A percentile compares a stretch with the other conserved stretches of the same genome.
These are phyloP conservation scores for Clohesyomyces aquaticus DNA, from an alignment of 495 filamentous ascomycete species.

Conservation along the genomic window DNA sequence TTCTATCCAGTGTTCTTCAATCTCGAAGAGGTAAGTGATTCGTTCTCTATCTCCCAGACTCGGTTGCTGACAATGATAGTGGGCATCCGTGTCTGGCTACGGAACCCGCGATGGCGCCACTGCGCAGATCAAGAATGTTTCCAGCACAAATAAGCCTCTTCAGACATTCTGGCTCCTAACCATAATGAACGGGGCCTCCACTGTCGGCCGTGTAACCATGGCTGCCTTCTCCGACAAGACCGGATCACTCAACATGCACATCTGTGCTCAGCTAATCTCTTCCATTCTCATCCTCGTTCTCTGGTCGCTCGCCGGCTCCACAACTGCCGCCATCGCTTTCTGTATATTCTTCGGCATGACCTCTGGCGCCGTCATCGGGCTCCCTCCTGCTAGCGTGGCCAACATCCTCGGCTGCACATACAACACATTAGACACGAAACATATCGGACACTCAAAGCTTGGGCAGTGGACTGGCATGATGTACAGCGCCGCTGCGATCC, in stretches of 20 bases:
- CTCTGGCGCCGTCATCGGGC: constrained; percentile 49
- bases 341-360: constrained; percentile 49
- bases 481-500: constrained; percentile 47
- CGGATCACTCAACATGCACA: constrained; percentile 49
- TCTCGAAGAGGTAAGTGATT: constrained; percentile 46
- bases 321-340: constrained; percentile 47
- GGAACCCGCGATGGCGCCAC: constrained; percentile 39
- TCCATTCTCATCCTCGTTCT: constrained; percentile 46
- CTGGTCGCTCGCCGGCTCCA: constrained; percentile 44
- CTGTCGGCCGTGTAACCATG: constrained; percentile 47
- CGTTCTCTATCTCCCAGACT: background rate
- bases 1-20: constrained; percentile 55
- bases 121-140: constrained; percentile 1
- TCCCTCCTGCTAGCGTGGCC: constrained; percentile 50
- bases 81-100: constrained; percentile 48
- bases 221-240: constrained; percentile 38
- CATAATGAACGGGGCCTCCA: constrained; percentile 51
- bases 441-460: constrained; percentile 39
- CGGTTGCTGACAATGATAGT: constrained; percentile 32
- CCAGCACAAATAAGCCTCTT: constrained; percentile 41
- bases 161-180: constrained; percentile 50
- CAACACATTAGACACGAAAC: constrained; percentile 18
- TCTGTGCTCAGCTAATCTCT: constrained; percentile 40
- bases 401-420: constrained; percentile 45
- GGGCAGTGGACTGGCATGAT: constrained; percentile 56